Percentiles rank a stretch among this genome's conserved stretches.
These are phyloP conservation scores for Botrytis squamosa DNA, from an alignment of 2,329 filamentous ascomycete genomes.

Conservation along the genomic window DNA sequence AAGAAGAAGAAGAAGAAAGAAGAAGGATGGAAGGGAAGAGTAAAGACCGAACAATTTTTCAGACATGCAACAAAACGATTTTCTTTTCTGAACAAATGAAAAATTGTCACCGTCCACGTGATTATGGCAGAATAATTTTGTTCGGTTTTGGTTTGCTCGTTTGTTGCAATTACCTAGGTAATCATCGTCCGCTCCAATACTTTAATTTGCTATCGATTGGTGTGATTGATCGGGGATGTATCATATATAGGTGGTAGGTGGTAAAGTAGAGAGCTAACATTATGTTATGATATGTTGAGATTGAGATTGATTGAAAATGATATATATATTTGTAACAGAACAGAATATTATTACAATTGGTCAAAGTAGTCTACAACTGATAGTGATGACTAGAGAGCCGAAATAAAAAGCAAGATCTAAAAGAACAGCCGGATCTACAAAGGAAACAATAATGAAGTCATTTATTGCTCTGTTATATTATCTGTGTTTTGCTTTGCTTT, in stretches of 20 bases:
- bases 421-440: neutral
- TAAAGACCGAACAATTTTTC: neutral
- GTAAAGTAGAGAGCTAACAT: fast-evolving
- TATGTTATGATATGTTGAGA: neutral
- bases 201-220: too few relatives aligned
- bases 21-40: neutral
- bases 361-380: neutral
- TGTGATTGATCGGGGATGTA: neutral
- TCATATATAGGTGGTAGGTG: neutral
- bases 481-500: neutral
- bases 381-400: neutral
- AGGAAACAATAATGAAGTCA: neutral
- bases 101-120: neutral
- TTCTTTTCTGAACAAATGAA: too few relatives aligned
- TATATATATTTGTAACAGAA: neutral
- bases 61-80: neutral
- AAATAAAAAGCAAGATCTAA: neutral
- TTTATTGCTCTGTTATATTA: neutral
- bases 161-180: neutral
- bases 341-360: neutral
- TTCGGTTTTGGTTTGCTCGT: neutral
- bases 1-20: too few relatives aligned
- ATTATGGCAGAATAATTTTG: neutral
- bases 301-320: neutral
- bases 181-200: neutral